phyloP scores from a whole-genome alignment of 495 filamentous ascomycete species.

The Chaetomium fimeti region DNA sequence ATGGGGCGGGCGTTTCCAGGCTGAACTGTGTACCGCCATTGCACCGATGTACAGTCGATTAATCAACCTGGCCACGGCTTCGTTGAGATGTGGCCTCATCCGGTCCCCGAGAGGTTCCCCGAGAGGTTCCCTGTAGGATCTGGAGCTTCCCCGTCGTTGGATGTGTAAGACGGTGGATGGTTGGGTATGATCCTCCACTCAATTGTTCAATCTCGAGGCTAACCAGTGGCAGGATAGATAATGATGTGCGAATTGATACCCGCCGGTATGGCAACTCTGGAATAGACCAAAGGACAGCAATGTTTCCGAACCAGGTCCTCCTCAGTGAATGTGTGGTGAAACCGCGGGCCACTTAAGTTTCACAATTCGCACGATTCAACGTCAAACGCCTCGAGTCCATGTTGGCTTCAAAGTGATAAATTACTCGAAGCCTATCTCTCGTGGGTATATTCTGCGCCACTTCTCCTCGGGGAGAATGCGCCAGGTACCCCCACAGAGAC shows the following conservation, averaged over 20 bases:
- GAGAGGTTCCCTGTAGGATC: no score
- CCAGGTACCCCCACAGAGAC: not conserved
- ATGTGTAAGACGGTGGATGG: not conserved
- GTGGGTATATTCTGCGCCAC: not conserved
- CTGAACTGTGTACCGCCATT: not conserved
- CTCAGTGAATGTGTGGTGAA: no score
- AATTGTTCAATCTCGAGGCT: not conserved
- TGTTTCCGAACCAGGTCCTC: not conserved
- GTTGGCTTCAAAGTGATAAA: not conserved
- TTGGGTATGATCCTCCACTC: not conserved
- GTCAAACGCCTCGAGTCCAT: not conserved
- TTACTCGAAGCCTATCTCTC: not conserved
- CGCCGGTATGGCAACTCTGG: slow-evolving; percentile 5
- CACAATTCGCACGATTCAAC: not conserved
- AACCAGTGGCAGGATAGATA: not conserved
- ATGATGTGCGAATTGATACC: slow-evolving; percentile 13
- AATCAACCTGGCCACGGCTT: not conserved
- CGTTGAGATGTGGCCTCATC: not conserved
- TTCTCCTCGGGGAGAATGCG: not conserved
- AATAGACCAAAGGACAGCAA: not conserved
- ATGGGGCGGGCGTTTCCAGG: slow-evolving; percentile 36
- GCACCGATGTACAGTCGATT: not conserved
- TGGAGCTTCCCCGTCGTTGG: not conserved
- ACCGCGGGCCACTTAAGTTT: no score
- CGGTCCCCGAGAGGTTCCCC: not conserved